Conservation (phyloP, 148 eudicot genomes). For the Rhododendron mucronatum region DNA sequence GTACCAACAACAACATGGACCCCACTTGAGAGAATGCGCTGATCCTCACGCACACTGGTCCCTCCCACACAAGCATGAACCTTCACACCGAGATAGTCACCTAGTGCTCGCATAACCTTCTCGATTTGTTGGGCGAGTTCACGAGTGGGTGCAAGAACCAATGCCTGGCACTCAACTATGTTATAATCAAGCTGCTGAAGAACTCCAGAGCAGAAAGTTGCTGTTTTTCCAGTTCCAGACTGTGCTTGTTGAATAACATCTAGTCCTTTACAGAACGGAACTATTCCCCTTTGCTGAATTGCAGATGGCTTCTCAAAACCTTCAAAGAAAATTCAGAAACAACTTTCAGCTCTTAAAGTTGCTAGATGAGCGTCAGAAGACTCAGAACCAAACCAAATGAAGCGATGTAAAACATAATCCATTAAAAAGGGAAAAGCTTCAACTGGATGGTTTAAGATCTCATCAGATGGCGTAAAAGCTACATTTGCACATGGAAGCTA, state of each 20-base stretch:
- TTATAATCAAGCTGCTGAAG: slow-evolving; percentile 41
- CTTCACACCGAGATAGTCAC: slow-evolving; percentile 45
- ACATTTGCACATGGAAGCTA: neutral
- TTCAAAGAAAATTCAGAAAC: slow-evolving; percentile 8
- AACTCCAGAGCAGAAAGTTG: slow-evolving; percentile 47
- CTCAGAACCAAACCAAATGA: neutral
- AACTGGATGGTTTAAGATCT: neutral
- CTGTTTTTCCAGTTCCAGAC: slow-evolving; percentile 48
- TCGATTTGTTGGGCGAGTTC: slow-evolving; percentile 50
- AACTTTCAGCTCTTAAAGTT: neutral
- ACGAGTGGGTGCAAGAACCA: slow-evolving; percentile 50
- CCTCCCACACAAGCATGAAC: slow-evolving; percentile 54
- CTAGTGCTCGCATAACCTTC: slow-evolving; percentile 51
- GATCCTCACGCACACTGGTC: slow-evolving; percentile 46
- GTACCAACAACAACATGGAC: slow-evolving; percentile 56
- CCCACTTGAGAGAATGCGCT: slow-evolving; percentile 37
- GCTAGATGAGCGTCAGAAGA: neutral
- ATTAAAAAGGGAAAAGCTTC: neutral
- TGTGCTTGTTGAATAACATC: slow-evolving; percentile 34
- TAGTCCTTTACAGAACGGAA: slow-evolving; percentile 44
- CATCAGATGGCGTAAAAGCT: neutral
- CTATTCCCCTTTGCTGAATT: slow-evolving; percentile 50
- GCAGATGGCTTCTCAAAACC: slow-evolving; percentile 53
- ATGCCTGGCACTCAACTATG: slow-evolving; percentile 40
- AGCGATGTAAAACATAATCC: neutral